Conservation (phyloP, 2,329 filamentous ascomycete genomes). For the Sporothrix mexicana region DNA sequence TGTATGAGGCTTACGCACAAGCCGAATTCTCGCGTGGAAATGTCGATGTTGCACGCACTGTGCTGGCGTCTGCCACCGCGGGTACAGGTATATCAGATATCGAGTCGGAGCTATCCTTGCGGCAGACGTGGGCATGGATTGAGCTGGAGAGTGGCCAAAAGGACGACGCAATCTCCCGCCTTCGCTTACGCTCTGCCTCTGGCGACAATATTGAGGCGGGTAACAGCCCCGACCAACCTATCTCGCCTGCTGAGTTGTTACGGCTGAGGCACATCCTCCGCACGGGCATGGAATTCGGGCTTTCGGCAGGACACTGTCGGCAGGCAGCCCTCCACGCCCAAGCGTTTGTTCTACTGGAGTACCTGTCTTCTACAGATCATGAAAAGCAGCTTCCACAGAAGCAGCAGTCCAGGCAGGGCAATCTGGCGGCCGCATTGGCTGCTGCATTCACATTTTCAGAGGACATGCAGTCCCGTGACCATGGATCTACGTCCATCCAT, state of each 20-base stretch:
- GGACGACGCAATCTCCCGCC: conserved; percentile 45
- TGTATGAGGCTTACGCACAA: conserved; percentile 82
- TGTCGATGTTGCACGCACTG: conserved; percentile 62
- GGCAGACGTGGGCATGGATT: conserved; percentile 71
- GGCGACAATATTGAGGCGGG: conserved; percentile 32
- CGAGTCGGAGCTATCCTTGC: conserved; percentile 48
- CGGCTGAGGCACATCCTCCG: conserved; percentile 60
- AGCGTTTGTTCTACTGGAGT: conserved; percentile 68
- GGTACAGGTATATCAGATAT: conserved; percentile 43
- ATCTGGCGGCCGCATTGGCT: conserved; percentile 58
- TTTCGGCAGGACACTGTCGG: conserved; percentile 56
- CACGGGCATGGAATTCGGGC: conserved; percentile 59
- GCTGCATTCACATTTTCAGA: conserved; percentile 51
- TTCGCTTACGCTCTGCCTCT: conserved; percentile 50
- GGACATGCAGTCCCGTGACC: conserved; percentile 50
- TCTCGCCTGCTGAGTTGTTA: conserved; percentile 53
- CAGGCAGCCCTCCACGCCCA: conserved; percentile 64
- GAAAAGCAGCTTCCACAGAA: conserved; percentile 39
- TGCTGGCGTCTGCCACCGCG: conserved; percentile 64
- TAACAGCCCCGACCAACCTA: conserved; percentile 27
- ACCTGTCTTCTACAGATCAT: conserved; percentile 55
- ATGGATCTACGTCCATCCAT: conserved; percentile 48
- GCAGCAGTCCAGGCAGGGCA: conserved; percentile 56
- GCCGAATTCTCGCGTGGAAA: conserved; percentile 69
- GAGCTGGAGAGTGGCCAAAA: conserved; percentile 56